Conservation (phyloP, 495 filamentous ascomycete genomes). For the Hypoxylon fragiforme region DNA sequence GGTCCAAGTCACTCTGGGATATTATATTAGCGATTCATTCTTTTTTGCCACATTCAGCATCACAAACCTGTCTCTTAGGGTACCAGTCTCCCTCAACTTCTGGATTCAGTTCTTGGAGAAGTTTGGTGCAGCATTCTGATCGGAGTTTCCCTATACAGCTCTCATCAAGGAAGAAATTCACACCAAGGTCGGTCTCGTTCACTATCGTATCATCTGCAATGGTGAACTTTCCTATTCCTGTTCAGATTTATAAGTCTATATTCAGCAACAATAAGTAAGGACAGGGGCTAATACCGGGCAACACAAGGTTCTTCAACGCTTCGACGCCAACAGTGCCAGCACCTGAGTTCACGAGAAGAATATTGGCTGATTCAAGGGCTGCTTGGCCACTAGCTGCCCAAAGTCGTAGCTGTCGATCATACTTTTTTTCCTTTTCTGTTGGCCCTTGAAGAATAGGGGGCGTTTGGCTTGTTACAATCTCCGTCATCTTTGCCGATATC, state of each 20-base stretch:
- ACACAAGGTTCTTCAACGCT: constrained; percentile 91
- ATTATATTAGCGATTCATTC: constrained; percentile 25
- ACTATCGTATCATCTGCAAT: constrained; percentile 83
- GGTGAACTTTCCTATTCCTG: constrained; percentile 89
- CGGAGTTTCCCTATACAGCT: constrained; percentile 76
- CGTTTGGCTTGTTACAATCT: constrained; percentile 52
- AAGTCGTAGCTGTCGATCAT: constrained; percentile 92
- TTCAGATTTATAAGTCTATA: constrained; percentile 17
- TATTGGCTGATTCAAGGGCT: constrained; percentile 84
- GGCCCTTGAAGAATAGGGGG: constrained; percentile 63
- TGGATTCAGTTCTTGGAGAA: constrained; percentile 91
- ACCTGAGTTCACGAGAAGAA: constrained; percentile 85
- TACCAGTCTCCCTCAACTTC: constrained; percentile 77
- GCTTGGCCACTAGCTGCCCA: constrained; percentile 94
- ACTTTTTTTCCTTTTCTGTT: constrained; percentile 87
- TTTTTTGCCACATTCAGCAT: constrained; percentile 27
- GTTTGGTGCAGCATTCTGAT: constrained; percentile 72
- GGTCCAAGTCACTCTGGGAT: constrained; percentile 26
- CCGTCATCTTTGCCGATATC: constrained; percentile 45
- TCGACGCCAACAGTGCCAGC: constrained; percentile 85
- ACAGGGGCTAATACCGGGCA: constrained; percentile 61
- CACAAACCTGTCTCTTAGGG: constrained; percentile 45
- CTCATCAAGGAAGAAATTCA: constrained; percentile 95
- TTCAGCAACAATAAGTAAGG: background rate
- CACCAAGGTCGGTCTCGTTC: constrained; percentile 79